phyloP scores from a whole-genome alignment of 768 basidiomycete species.

The Neoboletus magnificus region DNA sequence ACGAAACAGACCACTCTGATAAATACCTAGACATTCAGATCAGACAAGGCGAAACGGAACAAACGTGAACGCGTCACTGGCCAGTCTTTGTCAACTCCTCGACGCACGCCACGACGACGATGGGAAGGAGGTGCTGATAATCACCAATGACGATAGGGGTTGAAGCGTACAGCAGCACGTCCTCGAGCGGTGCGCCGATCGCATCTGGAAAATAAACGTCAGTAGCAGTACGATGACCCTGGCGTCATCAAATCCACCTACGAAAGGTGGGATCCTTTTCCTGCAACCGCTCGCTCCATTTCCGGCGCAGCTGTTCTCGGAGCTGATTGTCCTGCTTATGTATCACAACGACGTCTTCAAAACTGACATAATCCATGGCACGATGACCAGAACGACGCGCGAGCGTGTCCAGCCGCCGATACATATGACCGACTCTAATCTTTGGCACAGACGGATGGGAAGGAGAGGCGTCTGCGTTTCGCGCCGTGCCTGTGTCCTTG shows the following conservation, averaged over 20 bases:
- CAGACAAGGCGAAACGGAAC: neutral
- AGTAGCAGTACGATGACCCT: neutral
- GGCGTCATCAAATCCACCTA: slow-evolving; percentile 11
- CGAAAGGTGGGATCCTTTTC: slow-evolving; percentile 25
- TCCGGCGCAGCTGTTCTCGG: slow-evolving; percentile 23
- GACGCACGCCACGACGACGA: slow-evolving; percentile 39
- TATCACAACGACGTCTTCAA: slow-evolving; percentile 20
- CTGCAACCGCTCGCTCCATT: slow-evolving; percentile 14
- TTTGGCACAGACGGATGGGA: slow-evolving; percentile 17
- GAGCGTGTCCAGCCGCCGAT: slow-evolving; percentile 26
- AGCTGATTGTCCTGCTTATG: slow-evolving; percentile 21
- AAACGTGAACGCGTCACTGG: neutral
- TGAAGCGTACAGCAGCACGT: slow-evolving; percentile 33
- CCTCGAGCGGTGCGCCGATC: slow-evolving; percentile 36
- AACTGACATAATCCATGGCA: slow-evolving; percentile 27
- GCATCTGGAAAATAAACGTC: slow-evolving; percentile 24
- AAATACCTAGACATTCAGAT: slow-evolving; percentile 34
- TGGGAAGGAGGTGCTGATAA: slow-evolving; percentile 37
- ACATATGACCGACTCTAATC: slow-evolving; percentile 18
- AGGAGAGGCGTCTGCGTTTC: neutral
- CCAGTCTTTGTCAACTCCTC: slow-evolving; percentile 49
- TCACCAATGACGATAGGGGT: slow-evolving; percentile 35
- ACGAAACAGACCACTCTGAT: slow-evolving; percentile 42
- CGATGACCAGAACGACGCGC: slow-evolving; percentile 18
- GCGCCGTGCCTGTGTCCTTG: neutral